A percentile compares a stretch with the other conserved stretches of the same genome.
These are phyloP conservation scores for Calycina herbarum DNA, from an alignment of 2,329 filamentous ascomycete species.

Conservation along the genomic window DNA sequence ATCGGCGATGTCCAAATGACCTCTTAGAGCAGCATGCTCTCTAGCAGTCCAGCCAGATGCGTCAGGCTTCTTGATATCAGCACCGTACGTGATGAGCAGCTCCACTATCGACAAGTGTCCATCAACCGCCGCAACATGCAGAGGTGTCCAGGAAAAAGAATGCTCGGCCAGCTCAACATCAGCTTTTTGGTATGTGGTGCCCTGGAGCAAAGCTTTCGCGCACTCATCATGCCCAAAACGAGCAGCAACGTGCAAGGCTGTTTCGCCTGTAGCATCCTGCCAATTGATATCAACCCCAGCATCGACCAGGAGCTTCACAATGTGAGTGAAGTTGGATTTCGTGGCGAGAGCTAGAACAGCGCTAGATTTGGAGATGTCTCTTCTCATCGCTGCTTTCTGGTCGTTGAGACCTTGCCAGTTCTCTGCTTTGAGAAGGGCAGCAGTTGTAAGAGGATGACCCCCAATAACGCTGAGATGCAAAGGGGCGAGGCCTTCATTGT, in stretches of 20 bases:
- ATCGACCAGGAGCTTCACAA: constrained; percentile 84
- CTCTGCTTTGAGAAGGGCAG: constrained; percentile 76
- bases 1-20: constrained; percentile 78
- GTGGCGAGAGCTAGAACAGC: constrained; percentile 85
- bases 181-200: constrained; percentile 68
- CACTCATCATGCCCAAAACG: constrained; percentile 84
- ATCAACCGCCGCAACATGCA: constrained; percentile 90
- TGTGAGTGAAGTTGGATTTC: constrained; percentile 80
- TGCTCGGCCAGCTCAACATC: constrained; percentile 78
- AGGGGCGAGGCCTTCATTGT: constrained; percentile 86
- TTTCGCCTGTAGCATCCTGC: constrained; percentile 86
- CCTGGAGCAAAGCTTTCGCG: constrained; percentile 71
- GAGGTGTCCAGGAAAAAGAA: constrained; percentile 90
- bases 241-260: constrained; percentile 87
- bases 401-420: constrained; percentile 66
- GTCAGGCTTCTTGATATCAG: constrained; percentile 72
- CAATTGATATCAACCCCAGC: constrained; percentile 93
- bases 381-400: constrained; percentile 64
- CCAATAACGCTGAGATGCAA: constrained; percentile 90
- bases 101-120: constrained; percentile 75
- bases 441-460: constrained; percentile 83
- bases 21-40: constrained; percentile 88
- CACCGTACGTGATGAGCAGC: constrained; percentile 75
- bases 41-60: constrained; percentile 91
- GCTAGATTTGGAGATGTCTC: constrained; percentile 76